These are phyloP conservation scores for Berberis vulgaris DNA, from an alignment of 164 flowering plant species.

Conservation along the genomic window DNA sequence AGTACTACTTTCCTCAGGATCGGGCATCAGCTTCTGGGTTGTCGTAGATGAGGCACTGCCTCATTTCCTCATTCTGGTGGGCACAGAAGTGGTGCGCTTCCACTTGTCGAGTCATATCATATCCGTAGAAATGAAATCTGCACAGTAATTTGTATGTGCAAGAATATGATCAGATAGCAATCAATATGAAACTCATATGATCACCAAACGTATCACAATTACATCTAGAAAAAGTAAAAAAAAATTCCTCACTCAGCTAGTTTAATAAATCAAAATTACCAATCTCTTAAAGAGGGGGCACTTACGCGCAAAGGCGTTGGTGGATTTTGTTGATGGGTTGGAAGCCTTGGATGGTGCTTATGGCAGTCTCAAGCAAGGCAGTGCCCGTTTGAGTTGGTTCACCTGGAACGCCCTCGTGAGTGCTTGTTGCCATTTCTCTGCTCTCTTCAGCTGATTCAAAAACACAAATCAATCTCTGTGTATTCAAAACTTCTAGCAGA, in stretches of 20 bases:
- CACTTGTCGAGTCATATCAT: constrained; percentile 86
- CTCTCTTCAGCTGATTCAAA: no score
- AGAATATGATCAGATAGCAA: not conserved
- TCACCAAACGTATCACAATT: not conserved
- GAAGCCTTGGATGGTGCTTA: constrained; percentile 60
- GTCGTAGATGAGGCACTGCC: constrained; percentile 87
- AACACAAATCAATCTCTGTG: no score
- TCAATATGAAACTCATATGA: not conserved
- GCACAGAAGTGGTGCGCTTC: constrained; percentile 94
- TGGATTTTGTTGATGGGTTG: constrained; percentile 74
- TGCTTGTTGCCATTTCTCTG: constrained; percentile 13
- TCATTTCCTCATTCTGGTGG: constrained; percentile 75
- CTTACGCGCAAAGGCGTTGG: constrained; percentile 93
- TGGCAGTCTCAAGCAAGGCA: constrained; percentile 55
- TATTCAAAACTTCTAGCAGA: no score
- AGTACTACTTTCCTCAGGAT: constrained; percentile 95
- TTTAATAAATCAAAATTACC: no score
- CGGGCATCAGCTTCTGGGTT: constrained; percentile 41
- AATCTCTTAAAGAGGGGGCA: not conserved
- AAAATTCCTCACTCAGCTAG: not conserved
- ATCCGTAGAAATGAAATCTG: constrained; percentile 69
- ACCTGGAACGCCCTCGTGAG: constrained; percentile 44
- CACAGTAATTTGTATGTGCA: not conserved
- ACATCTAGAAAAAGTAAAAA: no score
- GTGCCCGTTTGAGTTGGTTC: constrained; percentile 54